phyloP scores from a whole-genome alignment of 768 basidiomycete species.

The Tylopilus cervinicoccineus region DNA sequence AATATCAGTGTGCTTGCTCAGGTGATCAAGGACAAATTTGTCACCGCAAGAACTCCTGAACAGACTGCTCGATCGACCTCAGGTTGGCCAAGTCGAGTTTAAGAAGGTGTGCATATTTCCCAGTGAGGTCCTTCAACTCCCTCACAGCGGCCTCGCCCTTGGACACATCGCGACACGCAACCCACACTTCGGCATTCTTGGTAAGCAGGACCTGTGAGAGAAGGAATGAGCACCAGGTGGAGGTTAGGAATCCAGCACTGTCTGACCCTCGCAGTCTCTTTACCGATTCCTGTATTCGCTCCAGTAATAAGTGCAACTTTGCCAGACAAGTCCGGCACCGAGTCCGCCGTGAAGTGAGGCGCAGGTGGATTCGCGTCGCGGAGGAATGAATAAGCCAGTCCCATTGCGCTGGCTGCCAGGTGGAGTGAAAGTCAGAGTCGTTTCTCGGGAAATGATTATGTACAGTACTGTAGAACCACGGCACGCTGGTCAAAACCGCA shows the following conservation, averaged over 20 bases:
- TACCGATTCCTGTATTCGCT: slow-evolving; percentile 9
- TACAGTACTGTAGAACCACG: too few relatives aligned
- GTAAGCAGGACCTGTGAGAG: slow-evolving; percentile 6
- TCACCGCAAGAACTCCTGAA: slow-evolving; percentile 28
- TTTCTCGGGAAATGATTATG: too few relatives aligned
- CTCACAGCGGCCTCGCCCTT: slow-evolving; percentile 40
- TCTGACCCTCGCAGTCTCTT: slow-evolving; percentile 11
- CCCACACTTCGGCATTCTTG: slow-evolving; percentile 37
- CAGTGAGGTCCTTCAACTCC: slow-evolving; percentile 37
- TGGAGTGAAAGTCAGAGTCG: too few relatives aligned
- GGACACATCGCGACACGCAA: slow-evolving; percentile 40
- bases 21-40: slow-evolving; percentile 19
- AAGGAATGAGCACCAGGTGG: neutral
- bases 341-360: neutral
- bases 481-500: too few relatives aligned
- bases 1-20: slow-evolving; percentile 25
- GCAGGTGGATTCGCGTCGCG: neutral
- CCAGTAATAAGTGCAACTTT: slow-evolving; percentile 9
- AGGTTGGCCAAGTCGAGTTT: slow-evolving; percentile 34
- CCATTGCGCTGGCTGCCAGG: too few relatives aligned
- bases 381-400: neutral
- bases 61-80: slow-evolving; percentile 25
- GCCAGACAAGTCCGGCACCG: slow-evolving; percentile 1
- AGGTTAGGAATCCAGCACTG: too few relatives aligned
- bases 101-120: slow-evolving; percentile 26